These are phyloP conservation scores for Aspergillus novoparasiticus DNA, from an alignment of 2,329 filamentous ascomycete genomes.

Conservation along the genomic window DNA sequence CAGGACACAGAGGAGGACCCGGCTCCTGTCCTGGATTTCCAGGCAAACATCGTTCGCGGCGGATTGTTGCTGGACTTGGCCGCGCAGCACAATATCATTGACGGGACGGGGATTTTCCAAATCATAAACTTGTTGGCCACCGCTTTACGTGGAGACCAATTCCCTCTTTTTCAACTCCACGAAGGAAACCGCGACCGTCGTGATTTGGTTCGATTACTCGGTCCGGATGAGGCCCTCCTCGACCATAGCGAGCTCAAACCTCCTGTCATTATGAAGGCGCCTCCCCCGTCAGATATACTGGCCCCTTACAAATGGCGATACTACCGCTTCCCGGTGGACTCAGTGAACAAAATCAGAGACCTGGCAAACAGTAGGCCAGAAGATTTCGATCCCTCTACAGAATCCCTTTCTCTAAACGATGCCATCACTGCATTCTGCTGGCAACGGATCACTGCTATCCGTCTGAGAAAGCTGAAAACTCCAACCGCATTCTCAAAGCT, in stretches of 20 bases:
- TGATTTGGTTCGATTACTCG: conserved; percentile 18
- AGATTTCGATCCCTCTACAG: conserved; percentile 1
- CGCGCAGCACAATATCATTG: conserved; percentile 30
- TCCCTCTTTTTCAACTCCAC: conserved; percentile 14
- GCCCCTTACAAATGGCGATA: conserved; percentile 15
- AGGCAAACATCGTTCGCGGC: conserved; percentile 27
- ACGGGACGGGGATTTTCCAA: conserved; percentile 25
- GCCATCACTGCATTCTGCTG: conserved; percentile 24
- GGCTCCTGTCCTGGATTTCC: conserved; percentile 26
- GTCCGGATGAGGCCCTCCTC: conserved; percentile 10
- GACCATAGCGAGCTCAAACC: conserved; percentile 17
- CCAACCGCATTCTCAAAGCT: conserved; percentile 11
- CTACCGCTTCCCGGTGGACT: conserved; percentile 8
- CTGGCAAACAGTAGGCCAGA: conserved; percentile 5
- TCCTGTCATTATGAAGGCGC: neutral
- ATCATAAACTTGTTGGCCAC: conserved; percentile 19
- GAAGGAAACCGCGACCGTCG: conserved; percentile 23
- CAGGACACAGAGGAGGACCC: conserved; percentile 15
- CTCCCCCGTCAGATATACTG: neutral
- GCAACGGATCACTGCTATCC: conserved; percentile 16
- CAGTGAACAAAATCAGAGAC: conserved; percentile 8
- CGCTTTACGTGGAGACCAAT: conserved; percentile 9
- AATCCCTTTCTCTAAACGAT: conserved; percentile 23
- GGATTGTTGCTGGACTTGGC: conserved; percentile 27
- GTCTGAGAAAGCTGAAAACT: conserved; percentile 1